Conservation (phyloP, 192 early-diverging fungal species). For the Podila clonocystis region DNA sequence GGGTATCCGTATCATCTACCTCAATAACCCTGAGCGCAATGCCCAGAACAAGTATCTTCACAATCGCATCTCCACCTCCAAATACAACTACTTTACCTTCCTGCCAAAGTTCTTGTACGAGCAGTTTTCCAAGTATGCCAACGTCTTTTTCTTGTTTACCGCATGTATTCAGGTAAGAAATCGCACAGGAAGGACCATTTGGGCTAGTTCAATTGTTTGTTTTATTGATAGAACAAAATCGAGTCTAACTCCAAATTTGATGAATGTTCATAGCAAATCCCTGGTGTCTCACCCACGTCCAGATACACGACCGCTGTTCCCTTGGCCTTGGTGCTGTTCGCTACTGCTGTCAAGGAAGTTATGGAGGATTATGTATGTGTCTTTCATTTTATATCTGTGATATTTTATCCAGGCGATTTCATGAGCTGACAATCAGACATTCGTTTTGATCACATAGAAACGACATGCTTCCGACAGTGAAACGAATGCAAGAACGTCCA, state of each 20-base stretch:
- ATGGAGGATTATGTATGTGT: slow-evolving; percentile 84
- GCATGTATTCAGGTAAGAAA: slow-evolving; percentile 86
- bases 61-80: slow-evolving; percentile 95
- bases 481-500: slow-evolving; percentile 73
- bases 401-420: no score
- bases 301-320: slow-evolving; percentile 87
- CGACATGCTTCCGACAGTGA: slow-evolving; percentile 80
- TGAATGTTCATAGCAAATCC: slow-evolving; percentile 80
- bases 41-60: slow-evolving; percentile 84
- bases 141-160: slow-evolving; percentile 99
- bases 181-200: no score
- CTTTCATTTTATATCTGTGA: background rate
- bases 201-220: no score
- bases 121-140: slow-evolving; percentile 99
- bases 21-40: slow-evolving; percentile 89
- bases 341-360: slow-evolving; percentile 94
- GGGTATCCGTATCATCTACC: slow-evolving; percentile 78
- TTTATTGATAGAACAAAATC: background rate
- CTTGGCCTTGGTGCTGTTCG: slow-evolving; percentile 86
- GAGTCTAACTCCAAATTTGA: background rate
- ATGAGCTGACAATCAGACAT: slow-evolving; percentile 2
- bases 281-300: slow-evolving; percentile 92
- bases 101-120: slow-evolving; percentile 95
- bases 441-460: slow-evolving; percentile 51
- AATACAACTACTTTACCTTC: slow-evolving; percentile 94